Conservation (phyloP, 306 rosid species). For the Pyrus bretschneideri region DNA sequence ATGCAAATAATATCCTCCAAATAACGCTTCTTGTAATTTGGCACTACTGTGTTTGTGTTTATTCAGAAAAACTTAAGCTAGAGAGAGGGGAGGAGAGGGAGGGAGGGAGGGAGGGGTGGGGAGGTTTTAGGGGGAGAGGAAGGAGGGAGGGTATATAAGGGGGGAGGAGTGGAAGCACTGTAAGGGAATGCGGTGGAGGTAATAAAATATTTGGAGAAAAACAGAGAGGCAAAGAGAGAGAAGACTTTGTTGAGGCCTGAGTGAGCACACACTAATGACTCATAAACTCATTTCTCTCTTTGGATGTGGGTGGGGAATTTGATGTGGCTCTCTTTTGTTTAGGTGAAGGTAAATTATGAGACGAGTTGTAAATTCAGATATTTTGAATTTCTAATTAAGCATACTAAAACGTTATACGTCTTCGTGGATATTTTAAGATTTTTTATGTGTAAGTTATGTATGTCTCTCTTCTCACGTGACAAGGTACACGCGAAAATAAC, state of each 20-base stretch:
- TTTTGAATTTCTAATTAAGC: background rate
- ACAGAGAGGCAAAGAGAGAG: constrained; percentile 40
- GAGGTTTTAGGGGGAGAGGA: background rate
- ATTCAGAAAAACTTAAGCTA: background rate
- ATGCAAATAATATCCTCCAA: background rate
- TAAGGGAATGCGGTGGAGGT: background rate
- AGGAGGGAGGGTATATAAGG: constrained; percentile 21
- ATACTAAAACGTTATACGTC: background rate
- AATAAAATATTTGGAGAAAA: constrained; percentile 21
- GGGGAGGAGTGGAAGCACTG: background rate
- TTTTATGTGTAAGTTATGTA: background rate
- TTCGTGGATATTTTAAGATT: background rate
- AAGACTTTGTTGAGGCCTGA: constrained; percentile 28
- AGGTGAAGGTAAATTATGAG: background rate
- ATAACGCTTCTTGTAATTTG: background rate
- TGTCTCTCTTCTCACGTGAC: background rate
- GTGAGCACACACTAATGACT: constrained; percentile 5
- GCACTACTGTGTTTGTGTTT: background rate
- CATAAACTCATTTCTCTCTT: background rate
- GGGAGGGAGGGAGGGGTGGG: background rate
- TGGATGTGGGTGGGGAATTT: background rate
- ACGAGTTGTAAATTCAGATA: background rate
- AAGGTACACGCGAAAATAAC: background rate
- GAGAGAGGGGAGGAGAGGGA: background rate
- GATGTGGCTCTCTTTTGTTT: background rate